Percentiles rank a stretch among this genome's conserved stretches.
Evolutionary conservation across 257 asterid species (phyloP).

Genomic region (Solanum verrucosum): DNA sequence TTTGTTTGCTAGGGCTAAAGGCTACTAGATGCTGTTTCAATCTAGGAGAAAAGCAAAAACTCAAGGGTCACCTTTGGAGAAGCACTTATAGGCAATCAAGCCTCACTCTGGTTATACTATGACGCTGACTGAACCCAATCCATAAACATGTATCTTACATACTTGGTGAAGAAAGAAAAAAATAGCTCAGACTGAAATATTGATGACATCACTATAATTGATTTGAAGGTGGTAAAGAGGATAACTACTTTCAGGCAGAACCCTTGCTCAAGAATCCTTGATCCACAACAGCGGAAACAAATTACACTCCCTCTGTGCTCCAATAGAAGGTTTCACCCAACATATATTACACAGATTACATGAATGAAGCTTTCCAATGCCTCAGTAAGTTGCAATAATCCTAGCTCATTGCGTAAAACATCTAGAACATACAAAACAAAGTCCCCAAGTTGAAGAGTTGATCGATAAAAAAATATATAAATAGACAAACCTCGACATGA

Average conservation of each 20-base stretch:
- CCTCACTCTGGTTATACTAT: neutral
- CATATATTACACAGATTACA: neutral
- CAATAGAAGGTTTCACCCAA: neutral
- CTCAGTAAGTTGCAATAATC: neutral
- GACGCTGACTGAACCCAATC: neutral
- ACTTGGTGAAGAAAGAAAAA: neutral
- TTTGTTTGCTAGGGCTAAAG: neutral
- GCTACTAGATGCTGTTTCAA: neutral
- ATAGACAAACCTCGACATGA: constrained; percentile 64
- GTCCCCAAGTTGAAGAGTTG: neutral
- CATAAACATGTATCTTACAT: neutral
- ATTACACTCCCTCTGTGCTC: neutral
- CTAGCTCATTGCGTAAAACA: neutral
- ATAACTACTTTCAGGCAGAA: neutral
- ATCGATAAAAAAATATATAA: neutral
- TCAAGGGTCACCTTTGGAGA: neutral
- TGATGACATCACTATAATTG: neutral
- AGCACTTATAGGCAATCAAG: neutral
- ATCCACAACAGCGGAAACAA: neutral
- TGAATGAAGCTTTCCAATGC: neutral
- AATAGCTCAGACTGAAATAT: neutral
- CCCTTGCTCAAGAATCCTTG: neutral
- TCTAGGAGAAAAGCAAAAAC: neutral
- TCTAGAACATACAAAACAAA: neutral
- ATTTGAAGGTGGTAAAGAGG: neutral